phyloP scores from a whole-genome alignment of 345 rosid species.

The Corchorus capsularis region DNA sequence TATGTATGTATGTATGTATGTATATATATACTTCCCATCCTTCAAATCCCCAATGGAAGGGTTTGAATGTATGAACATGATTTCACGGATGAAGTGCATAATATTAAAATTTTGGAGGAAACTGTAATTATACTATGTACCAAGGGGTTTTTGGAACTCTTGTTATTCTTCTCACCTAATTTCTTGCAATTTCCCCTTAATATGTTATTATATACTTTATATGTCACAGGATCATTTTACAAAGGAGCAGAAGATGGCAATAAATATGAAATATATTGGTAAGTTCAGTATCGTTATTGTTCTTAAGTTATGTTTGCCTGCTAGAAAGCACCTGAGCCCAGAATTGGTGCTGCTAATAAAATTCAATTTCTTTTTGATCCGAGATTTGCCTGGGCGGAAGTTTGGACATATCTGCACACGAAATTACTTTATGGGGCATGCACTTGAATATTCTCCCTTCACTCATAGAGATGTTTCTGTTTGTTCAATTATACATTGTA shows the following conservation, averaged over 20 bases:
- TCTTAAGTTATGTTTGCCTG: background rate
- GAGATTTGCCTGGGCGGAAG: too few species aligned
- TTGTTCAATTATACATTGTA: background rate
- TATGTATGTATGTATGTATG: too few species aligned
- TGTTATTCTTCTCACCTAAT: background rate
- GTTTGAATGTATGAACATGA: constrained; percentile 2
- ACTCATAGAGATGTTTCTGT: background rate
- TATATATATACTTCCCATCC: too few species aligned
- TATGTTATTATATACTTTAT: constrained; percentile 13
- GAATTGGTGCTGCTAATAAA: background rate
- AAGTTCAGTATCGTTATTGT: constrained; percentile 17
- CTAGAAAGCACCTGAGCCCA: background rate
- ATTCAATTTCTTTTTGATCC: background rate
- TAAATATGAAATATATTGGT: constrained; percentile 95
- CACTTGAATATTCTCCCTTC: background rate
- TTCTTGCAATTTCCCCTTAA: constrained; percentile 11
- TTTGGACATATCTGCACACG: background rate
- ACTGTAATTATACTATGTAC: background rate
- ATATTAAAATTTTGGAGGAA: background rate
- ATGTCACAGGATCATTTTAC: constrained; percentile 72
- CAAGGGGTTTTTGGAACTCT: background rate
- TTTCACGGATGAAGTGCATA: background rate
- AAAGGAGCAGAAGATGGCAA: constrained; percentile 57
- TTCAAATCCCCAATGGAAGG: background rate
- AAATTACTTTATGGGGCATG: constrained; percentile 2